Conservation (phyloP, 1,284 basidiomycete genomes). For the Cryptococcus depauperatus region DNA sequence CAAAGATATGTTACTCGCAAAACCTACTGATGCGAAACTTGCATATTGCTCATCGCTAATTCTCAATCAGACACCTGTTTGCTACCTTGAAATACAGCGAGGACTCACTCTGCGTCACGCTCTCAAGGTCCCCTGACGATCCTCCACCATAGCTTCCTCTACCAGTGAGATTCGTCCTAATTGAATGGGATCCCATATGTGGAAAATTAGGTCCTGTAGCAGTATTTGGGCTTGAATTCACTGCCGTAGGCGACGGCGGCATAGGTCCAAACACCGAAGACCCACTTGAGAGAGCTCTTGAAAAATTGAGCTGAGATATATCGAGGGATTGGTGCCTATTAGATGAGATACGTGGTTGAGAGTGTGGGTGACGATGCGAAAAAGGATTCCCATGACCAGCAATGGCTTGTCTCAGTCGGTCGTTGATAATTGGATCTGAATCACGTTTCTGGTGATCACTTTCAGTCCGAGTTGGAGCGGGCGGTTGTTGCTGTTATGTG, state of each 20-base stretch:
- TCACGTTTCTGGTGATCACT: slow-evolving; percentile 73
- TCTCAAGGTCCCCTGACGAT: slow-evolving; percentile 13
- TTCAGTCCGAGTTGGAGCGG: slow-evolving; percentile 53
- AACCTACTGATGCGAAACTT: slow-evolving; percentile 24
- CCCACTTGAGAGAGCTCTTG: slow-evolving; percentile 18
- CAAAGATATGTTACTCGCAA: too few species aligned
- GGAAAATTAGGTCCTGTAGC: slow-evolving; percentile 32
- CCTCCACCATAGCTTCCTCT: slow-evolving; percentile 13
- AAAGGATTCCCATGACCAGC: slow-evolving; percentile 5
- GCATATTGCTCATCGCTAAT: slow-evolving; percentile 24
- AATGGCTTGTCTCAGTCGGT: slow-evolving; percentile 64
- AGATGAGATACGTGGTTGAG: slow-evolving; percentile 26
- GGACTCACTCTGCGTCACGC: slow-evolving; percentile 28
- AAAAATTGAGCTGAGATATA: slow-evolving; percentile 43
- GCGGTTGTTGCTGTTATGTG: background rate
- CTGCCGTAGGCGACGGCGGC: slow-evolving; percentile 23
- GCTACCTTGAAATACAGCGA: background rate
- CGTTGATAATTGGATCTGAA: slow-evolving; percentile 77
- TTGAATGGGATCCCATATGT: slow-evolving; percentile 14
- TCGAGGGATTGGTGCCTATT: slow-evolving; percentile 45
- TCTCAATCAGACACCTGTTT: background rate
- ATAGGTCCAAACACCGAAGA: slow-evolving; percentile 22
- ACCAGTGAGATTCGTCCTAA: slow-evolving; percentile 12
- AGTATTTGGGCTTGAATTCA: slow-evolving; percentile 24
- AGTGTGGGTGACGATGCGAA: slow-evolving; percentile 21